phyloP scores from a whole-genome alignment of 2,329 filamentous ascomycete genomes.

The Catunica adiposa region DNA sequence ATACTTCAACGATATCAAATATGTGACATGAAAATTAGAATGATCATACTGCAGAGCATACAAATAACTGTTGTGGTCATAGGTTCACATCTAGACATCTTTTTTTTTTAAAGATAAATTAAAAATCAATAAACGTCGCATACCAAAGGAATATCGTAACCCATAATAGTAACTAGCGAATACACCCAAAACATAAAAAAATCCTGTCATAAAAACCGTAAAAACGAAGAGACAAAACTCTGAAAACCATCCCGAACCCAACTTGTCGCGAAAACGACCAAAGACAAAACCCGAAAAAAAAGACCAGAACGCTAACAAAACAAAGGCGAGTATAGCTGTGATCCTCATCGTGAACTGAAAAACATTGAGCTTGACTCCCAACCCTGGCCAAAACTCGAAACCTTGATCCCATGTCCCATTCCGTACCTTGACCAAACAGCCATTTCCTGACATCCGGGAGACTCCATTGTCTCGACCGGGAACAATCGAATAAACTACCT shows the following conservation, averaged over 20 bases:
- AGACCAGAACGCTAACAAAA: neutral
- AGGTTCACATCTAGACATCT: too few species aligned
- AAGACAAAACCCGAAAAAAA: slow-evolving; percentile 3
- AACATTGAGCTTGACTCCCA: neutral
- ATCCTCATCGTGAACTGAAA: neutral
- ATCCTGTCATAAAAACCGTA: neutral
- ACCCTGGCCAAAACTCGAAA: neutral
- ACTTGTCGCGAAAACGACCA: neutral
- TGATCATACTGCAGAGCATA: too few species aligned
- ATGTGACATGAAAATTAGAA: too few species aligned
- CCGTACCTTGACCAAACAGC: neutral
- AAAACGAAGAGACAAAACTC: neutral
- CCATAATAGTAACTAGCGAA: neutral
- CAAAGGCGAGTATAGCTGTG: slow-evolving; percentile 5
- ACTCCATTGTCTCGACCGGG: neutral
- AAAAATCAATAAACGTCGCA: neutral
- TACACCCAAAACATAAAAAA: slow-evolving; percentile 4
- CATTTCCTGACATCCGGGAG: too few species aligned
- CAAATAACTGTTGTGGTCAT: too few species aligned
- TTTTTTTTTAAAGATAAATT: neutral
- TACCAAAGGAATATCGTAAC: neutral
- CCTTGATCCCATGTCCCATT: neutral
- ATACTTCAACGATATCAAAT: too few species aligned
- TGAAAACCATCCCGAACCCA: neutral
- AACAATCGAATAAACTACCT: neutral